Evolutionary conservation across 192 early-diverging fungal genomes (phyloP), one percentile per base, ranked within the genome.

Genomic region (Diversispora epigaea): DNA sequence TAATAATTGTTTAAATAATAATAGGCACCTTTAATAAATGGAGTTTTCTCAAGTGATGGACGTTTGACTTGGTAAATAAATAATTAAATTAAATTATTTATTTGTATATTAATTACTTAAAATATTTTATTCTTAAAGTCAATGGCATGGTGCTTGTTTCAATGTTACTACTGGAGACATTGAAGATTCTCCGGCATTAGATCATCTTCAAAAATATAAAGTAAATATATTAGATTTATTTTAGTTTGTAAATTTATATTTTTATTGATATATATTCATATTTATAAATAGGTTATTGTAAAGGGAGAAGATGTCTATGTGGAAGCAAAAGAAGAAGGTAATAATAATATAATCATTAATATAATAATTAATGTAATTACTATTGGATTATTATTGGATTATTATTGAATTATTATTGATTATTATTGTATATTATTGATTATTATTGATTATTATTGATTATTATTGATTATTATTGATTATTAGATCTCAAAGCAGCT

Each of bases 141-240:
- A 76, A 11, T 81, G 79, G 79, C 82, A 83, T 61, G 79, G 80
- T 44, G 82, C 82, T 5, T 78, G 82, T 49, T 83, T 83, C 65
- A 69, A 78, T 21, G 68, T 71, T 6, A 64, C 40, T 2, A 81
- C 82, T 39, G 82, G 82, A 50, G 80, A 81, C 70, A 81, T 83
- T 78, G 82, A 84, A 77, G 80, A 84, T 68, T 77, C 82, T 15
- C 82, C 82, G 1, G 82, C 74, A 21, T 56, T 84, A 15, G 77
- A 84, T 55, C 77, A 63, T 56, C 76, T 85, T 43, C 54, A 76
- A 3, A 79, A 62, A 19, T 85, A 63, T 46, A 61, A 74, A 22
- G 72, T 74, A 63, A 17, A 15, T 22, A 25, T 14, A 21, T 19
- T n/a, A 4, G 15, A 11, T 19, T 14, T 19, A n/a, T 22, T 15